Evolutionary conservation across 2,329 filamentous ascomycete species (phyloP), one percentile per base, ranked within the genome.

Genomic region (Lasiodiplodia hormozganensis): DNA sequence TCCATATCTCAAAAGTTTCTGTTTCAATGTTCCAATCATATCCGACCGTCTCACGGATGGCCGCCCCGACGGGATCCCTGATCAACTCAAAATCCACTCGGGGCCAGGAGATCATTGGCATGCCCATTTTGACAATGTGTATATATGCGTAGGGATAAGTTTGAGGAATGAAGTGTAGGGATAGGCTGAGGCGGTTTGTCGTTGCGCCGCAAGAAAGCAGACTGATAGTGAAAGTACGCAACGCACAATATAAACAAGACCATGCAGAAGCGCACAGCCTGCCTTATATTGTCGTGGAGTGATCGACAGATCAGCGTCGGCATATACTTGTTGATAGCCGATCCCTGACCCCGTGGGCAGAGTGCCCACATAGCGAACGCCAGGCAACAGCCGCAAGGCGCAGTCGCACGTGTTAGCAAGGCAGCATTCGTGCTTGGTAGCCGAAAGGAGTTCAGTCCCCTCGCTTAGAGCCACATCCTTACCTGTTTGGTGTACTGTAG

Each of bases 261-360:
- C 25, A 28, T 28, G 28, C 28, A 28, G 28, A 28, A 28, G 28
- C 5, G 31, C 8, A 8, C 31, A 34, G 31, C 31, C 31, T 34
- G 10, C 31, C 31, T 34, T 34, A 34, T 34, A 34, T 34, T 7
- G 8, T 34, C 8, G 8, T 10, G 10, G 31, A 7, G 8, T 34
- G 31, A 25, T 53, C 12, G 16, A 7, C 51, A 23, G 23, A n/a
- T 62, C 72, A 4, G 73, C 3, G 10, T 53, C 51, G 51, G 25
- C 12, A 53, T 18, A 14, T 16, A n/a, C 5, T 31, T 16, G 16
- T 14, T 10, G 25, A 53, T 10, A 53, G 51, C 51, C 51, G 51
- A n/a, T 5, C 12, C 12, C 2, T 25, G 51, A 5, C 16, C 28
- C 12, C 12, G 5, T 16, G 25, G 1, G 18, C 28, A 31, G 4